Conservation (phyloP, 1,139 yeast genomes). For the Candida pseudocylindracea region DNA sequence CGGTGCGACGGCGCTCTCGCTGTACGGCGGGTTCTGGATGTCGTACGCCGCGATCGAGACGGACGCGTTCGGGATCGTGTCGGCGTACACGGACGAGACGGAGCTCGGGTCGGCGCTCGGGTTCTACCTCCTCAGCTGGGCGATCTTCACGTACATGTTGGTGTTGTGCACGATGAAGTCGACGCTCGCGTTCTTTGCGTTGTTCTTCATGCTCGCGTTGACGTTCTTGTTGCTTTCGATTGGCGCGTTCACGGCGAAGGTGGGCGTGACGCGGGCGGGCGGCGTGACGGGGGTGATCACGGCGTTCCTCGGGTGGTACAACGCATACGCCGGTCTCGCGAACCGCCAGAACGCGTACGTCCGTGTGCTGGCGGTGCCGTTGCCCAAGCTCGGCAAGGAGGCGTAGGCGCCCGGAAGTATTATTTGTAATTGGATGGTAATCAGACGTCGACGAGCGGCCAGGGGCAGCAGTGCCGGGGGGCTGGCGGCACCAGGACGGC, state of each 20-base stretch:
- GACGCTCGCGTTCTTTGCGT: constrained; percentile 32
- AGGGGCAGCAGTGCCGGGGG: no score
- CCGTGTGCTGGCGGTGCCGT: constrained; percentile 11
- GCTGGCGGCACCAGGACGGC: no score
- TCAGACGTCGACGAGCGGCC: no score
- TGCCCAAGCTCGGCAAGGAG: no score
- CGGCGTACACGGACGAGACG: constrained; percentile 23
- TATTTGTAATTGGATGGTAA: no score
- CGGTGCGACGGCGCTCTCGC: constrained; percentile 40
- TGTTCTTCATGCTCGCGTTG: constrained; percentile 28
- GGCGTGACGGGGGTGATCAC: constrained; percentile 46
- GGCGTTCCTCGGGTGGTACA: constrained; percentile 39
- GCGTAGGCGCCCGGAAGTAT: no score
- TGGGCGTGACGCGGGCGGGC: constrained; percentile 34
- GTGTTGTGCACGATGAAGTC: constrained; percentile 38
- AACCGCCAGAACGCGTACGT: constrained; percentile 16
- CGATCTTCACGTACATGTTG: constrained; percentile 34
- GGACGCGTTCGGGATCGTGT: constrained; percentile 29
- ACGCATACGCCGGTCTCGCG: constrained; percentile 20
- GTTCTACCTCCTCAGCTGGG: constrained; percentile 44
- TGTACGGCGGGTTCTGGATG: constrained; percentile 64
- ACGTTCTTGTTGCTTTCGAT: constrained; percentile 35
- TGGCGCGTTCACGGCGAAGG: constrained; percentile 27
- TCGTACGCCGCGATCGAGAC: constrained; percentile 35
- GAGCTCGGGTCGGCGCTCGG: constrained; percentile 29